Percentiles rank a stretch among this genome's conserved stretches.
These are phyloP conservation scores for Lathyrus oleraceus DNA, from an alignment of 306 rosid species.

Conservation along the genomic window DNA sequence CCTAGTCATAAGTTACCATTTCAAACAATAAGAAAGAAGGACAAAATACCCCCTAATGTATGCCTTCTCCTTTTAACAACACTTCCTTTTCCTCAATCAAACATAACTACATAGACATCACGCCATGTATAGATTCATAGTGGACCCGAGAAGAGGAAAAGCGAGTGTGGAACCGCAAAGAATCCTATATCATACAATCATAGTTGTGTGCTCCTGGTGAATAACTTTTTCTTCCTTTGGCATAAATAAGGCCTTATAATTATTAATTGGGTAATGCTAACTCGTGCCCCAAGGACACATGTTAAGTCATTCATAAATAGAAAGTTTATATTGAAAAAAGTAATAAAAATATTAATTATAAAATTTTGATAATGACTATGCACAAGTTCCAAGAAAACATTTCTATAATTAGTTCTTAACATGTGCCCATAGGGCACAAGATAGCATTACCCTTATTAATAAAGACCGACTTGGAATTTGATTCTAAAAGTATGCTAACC, in stretches of 20 bases:
- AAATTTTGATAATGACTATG: no score
- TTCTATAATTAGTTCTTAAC: no score
- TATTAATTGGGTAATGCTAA: no score
- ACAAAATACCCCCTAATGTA: background rate
- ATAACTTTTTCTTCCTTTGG: background rate
- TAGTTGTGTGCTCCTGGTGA: background rate
- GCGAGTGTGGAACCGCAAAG: background rate
- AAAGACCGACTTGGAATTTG: background rate
- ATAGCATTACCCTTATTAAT: no score
- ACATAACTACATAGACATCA: background rate
- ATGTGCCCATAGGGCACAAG: no score
- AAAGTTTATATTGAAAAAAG: no score
- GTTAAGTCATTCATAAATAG: no score
- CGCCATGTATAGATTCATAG: background rate
- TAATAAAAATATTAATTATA: no score
- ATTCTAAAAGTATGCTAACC: background rate
- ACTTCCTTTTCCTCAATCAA: background rate
- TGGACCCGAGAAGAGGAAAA: background rate
- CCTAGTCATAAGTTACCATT: background rate
- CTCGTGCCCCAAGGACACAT: no score
- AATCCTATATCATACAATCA: background rate
- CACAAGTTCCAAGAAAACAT: no score
- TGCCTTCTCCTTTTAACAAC: background rate
- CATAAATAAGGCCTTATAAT: background rate
- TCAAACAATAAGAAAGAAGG: background rate